A percentile compares a stretch with the other conserved stretches of the same genome.
phyloP scores from a whole-genome alignment of 1,284 basidiomycete genomes.

The Exobasidium rhododendri region DNA sequence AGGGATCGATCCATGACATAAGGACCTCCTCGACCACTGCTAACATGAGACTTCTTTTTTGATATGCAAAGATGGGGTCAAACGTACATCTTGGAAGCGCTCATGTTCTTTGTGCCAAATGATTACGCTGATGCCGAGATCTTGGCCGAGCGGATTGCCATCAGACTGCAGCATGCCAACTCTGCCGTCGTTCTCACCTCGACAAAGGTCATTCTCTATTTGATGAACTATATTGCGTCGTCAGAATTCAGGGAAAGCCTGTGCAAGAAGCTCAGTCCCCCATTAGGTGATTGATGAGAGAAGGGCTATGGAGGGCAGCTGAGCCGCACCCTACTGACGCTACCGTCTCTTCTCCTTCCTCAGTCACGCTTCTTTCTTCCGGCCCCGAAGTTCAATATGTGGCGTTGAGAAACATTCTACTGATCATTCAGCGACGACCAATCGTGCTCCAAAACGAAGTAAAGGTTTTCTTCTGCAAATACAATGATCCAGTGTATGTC shows the following conservation, averaged over 20 bases:
- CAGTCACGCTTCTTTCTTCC: constrained; percentile 67
- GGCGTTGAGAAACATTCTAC: constrained; percentile 88
- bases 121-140: constrained; percentile 82
- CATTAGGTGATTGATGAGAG: no score
- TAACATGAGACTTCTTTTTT: neutral
- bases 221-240: constrained; percentile 99
- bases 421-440: constrained; percentile 92
- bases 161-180: constrained; percentile 86
- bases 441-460: constrained; percentile 92
- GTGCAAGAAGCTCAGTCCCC: constrained; percentile 95
- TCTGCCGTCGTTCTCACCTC: constrained; percentile 91
- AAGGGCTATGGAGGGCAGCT: no score
- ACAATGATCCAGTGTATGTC: constrained; percentile 98
- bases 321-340: neutral
- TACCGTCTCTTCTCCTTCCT: no score
- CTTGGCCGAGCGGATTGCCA: constrained; percentile 86
- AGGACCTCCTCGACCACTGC: neutral
- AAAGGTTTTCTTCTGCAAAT: constrained; percentile 99
- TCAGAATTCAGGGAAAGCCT: constrained; percentile 78
- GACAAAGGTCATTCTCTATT: constrained; percentile 89
- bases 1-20: neutral
- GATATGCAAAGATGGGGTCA: constrained; percentile 96
- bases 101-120: constrained; percentile 88
- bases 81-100: constrained; percentile 92
- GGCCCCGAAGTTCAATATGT: constrained; percentile 99